phyloP scores from a whole-genome alignment of 1,284 basidiomycete species.

The Sporisorium sorghi region DNA sequence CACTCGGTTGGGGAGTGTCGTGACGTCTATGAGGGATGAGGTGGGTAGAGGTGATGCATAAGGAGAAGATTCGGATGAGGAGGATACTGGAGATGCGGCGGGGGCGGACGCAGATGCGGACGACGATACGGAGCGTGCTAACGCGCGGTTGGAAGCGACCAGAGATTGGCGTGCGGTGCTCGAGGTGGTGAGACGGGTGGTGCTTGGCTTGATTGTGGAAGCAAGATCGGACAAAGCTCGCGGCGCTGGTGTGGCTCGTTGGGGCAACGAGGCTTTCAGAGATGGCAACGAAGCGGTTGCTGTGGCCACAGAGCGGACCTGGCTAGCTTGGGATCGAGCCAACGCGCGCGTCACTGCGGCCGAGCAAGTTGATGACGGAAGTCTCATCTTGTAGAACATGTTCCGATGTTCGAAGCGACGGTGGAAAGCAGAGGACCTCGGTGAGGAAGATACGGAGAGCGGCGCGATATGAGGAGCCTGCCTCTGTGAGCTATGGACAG shows the following conservation, averaged over 20 bases:
- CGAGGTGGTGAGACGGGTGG: conserved; percentile 1
- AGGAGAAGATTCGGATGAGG: conserved; percentile 23
- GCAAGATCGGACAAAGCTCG: conserved; percentile 13
- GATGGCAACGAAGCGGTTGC: conserved; percentile 15
- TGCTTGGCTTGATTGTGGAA: conserved; percentile 4
- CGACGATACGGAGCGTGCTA: conserved; percentile 39
- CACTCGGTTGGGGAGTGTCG: conserved; percentile 90
- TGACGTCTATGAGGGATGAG: conserved; percentile 71
- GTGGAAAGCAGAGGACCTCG: neutral
- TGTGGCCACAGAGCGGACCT: conserved; percentile 23
- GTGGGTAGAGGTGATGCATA: conserved; percentile 44
- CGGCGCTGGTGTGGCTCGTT: conserved; percentile 12
- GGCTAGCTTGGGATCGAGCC: conserved; percentile 12
- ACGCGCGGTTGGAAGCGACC: conserved; percentile 18
- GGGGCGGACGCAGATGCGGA: conserved; percentile 15
- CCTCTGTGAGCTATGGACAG: neutral
- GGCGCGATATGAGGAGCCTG: neutral
- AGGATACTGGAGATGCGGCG: conserved; percentile 7
- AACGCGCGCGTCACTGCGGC: conserved; percentile 16
- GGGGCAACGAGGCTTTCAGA: conserved; percentile 10
- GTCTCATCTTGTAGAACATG: conserved; percentile 12
- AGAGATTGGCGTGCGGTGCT: conserved; percentile 14
- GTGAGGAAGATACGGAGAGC: neutral
- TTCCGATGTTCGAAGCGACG: neutral
- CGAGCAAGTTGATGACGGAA: conserved; percentile 16